Conservation (phyloP, 140 eudicot species). For the Bidens hawaiensis region DNA sequence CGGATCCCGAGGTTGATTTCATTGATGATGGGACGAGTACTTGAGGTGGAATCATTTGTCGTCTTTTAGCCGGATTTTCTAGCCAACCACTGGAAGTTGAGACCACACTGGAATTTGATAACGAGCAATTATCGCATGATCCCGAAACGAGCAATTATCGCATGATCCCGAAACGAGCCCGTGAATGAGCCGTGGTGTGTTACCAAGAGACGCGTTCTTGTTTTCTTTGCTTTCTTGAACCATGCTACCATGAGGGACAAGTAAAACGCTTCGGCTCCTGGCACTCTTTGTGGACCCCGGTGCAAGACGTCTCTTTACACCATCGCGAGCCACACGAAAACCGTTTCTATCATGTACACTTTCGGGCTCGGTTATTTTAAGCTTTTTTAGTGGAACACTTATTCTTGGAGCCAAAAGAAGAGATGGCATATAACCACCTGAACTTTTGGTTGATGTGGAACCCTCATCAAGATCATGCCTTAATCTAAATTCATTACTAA, state of each 20-base stretch:
- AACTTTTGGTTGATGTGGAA: constrained; percentile 66
- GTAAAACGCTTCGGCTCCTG: no score
- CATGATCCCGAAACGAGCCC: constrained; percentile 53
- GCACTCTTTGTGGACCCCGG: no score
- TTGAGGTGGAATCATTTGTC: constrained; percentile 72
- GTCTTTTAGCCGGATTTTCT: constrained; percentile 43
- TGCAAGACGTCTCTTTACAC: constrained; percentile 67
- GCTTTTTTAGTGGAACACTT: constrained; percentile 13
- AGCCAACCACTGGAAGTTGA: constrained; percentile 34
- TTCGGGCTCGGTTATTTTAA: constrained; percentile 34
- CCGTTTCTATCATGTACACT: constrained; percentile 84
- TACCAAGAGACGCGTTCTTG: constrained; percentile 31
- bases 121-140: constrained; percentile 35
- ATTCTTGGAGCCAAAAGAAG: constrained; percentile 69
- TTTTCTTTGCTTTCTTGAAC: constrained; percentile 35
- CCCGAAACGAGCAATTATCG: constrained; percentile 5
- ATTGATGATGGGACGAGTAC: constrained; percentile 82
- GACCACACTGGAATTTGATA: constrained; percentile 36
- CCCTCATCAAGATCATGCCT: constrained; percentile 60
- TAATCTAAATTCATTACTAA: constrained; percentile 8
- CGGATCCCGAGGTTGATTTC: constrained; percentile 41
- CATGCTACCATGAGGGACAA: constrained; percentile 39
- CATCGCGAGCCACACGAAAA: constrained; percentile 81
- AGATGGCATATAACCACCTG: constrained; percentile 78
- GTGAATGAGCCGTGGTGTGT: constrained; percentile 56